phyloP scores from a whole-genome alignment of 2,329 filamentous ascomycete species.

The Trichothecium sympodiale region DNA sequence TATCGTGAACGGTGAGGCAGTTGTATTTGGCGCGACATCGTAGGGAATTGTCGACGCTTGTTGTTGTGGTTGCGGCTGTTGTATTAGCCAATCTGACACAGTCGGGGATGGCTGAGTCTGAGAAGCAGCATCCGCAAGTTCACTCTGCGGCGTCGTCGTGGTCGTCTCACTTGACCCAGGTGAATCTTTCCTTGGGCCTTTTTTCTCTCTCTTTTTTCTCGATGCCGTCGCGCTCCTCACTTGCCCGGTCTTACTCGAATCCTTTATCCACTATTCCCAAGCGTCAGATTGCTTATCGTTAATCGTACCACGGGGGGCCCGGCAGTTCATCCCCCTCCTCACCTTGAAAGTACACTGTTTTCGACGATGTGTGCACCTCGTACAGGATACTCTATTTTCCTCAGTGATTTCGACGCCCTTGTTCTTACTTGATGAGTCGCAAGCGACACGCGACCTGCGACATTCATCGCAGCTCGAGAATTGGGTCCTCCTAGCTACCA shows the following conservation, averaged over 20 bases:
- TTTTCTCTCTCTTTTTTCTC: constrained; percentile 1
- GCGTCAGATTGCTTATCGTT: not conserved
- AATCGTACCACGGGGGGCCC: not conserved
- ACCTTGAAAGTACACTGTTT: constrained; percentile 18
- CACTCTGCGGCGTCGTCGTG: constrained; percentile 2
- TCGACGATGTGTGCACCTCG: constrained; percentile 34
- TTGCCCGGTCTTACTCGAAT: not conserved
- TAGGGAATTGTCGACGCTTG: not conserved
- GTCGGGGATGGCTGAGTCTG: not conserved
- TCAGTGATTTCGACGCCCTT: constrained; percentile 39
- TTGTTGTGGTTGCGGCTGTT: not conserved
- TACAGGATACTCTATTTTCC: constrained; percentile 51
- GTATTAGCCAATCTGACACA: constrained; percentile 2
- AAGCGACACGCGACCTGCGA: constrained; percentile 18
- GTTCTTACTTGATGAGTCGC: constrained; percentile 12
- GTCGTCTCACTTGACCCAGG: constrained; percentile 6
- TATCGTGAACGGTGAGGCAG: not conserved
- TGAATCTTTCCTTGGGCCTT: constrained; percentile 7
- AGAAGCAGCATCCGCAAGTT: not conserved
- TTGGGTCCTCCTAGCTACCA: constrained; percentile 18
- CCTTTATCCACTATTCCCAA: constrained; percentile 14
- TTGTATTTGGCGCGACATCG: not conserved
- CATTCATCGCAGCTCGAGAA: constrained; percentile 23
- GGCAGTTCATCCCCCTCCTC: not conserved
- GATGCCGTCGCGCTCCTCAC: constrained; percentile 7